Evolutionary conservation across 1,284 basidiomycete genomes (phyloP), one percentile per base, ranked within the genome.

Genomic region (Pseudozyma hubeiensis): DNA sequence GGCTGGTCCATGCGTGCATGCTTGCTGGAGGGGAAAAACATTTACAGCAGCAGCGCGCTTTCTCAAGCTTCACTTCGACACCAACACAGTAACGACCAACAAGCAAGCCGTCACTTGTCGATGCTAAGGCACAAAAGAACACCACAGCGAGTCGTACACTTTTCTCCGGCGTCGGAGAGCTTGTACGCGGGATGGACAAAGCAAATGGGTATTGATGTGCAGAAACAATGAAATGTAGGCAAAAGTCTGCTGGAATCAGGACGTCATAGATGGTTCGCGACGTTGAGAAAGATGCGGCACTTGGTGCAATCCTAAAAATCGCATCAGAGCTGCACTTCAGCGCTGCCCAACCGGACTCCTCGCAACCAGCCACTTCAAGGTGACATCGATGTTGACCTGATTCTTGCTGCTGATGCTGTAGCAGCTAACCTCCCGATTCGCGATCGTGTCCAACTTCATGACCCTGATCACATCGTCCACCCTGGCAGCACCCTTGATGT

Each of bases 401-500:
- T 90, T 94, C 86, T 95, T 95, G 92, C 84, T 92, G 79, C 91
- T 78, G 46, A 78, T 75, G 92, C 92, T 93, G 64, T 50, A 75
- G 60, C 63, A 54, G 35, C 58, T 77, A 3, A 69, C 64, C 59
- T 61, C 79, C 50, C 93, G 86, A 55, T 91, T 90, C n/a, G 89
- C 87, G 41, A 97, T 92, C 6, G 67, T 64, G 35, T 71, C 62
- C 29, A 79, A 50, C 43, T 70, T 93, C 93, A 98, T 87, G 58
- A 89, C 89, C 40, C 88, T 87, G 64, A 98, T 95, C 52, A 98
- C 87, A 65, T 97, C 93, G 77, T 94, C 92, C 1, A 95, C 92
- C 11, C 89, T 86, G 1, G 91, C 90, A 64, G 94, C 92, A 11
- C 88, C 89, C 2, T 90, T 88, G 2, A 98, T 79, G 82, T 98